Conservation (phyloP, 345 rosid species). For the Pistacia integerrima region DNA sequence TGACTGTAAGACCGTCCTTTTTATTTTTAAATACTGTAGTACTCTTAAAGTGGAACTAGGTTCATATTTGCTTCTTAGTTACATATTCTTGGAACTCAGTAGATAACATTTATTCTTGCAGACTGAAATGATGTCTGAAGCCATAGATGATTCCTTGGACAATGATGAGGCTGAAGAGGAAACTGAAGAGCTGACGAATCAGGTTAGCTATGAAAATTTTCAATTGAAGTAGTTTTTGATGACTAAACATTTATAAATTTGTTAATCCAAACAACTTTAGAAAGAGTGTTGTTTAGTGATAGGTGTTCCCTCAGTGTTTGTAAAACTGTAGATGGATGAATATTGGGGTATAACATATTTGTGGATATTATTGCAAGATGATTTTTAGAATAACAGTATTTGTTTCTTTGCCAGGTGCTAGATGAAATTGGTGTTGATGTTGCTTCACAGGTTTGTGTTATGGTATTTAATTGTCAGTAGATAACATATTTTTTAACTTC, state of each 20-base stretch:
- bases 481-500: not conserved
- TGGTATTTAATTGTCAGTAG: slow-evolving; percentile 8
- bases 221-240: not conserved
- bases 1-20: slow-evolving; percentile 70
- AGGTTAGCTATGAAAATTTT: slow-evolving; percentile 40
- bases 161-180: slow-evolving; percentile 95
- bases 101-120: slow-evolving; percentile 34
- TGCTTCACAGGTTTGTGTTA: slow-evolving; percentile 79
- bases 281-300: not conserved
- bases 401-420: slow-evolving; percentile 59
- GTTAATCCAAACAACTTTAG: not conserved
- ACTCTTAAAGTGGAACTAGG: not conserved
- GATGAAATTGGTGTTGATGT: slow-evolving; percentile 96
- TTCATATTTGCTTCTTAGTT: slow-evolving; percentile 16
- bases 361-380: not conserved
- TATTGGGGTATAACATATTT: not conserved
- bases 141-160: slow-evolving; percentile 88
- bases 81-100: slow-evolving; percentile 19
- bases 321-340: not conserved
- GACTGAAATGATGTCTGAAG: slow-evolving; percentile 97
- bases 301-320: not conserved
- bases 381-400: not conserved
- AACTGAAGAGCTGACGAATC: slow-evolving; percentile 91
- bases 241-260: not conserved
- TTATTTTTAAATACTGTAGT: slow-evolving; percentile 4